Evolutionary conservation across 176 grass and related monocot genomes (phyloP).

Genomic region (Raddia distichophylla): DNA sequence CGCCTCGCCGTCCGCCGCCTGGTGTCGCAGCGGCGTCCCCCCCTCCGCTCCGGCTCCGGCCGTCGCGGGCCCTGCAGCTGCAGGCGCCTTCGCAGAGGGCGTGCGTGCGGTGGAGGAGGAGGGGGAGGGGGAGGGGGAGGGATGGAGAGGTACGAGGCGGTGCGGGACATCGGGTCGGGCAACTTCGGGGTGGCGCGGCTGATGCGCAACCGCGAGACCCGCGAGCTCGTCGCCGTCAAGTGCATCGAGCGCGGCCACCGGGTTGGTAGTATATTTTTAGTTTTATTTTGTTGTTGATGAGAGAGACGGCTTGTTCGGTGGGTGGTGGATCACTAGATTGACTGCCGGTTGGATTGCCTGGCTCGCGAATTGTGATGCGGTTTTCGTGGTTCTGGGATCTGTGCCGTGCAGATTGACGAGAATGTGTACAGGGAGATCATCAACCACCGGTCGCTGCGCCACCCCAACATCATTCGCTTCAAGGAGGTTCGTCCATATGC

Average conservation of each 20-base stretch:
- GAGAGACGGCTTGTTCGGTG: constrained; percentile 12
- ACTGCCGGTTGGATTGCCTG: constrained; percentile 20
- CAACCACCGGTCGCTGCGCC: constrained; percentile 89
- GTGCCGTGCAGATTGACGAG: constrained; percentile 74
- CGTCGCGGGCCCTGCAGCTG: neutral
- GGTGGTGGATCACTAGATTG: constrained; percentile 22
- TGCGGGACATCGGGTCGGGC: constrained; percentile 88
- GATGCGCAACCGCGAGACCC: constrained; percentile 80
- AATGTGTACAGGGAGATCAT: constrained; percentile 97
- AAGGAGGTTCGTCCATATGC: constrained; percentile 64
- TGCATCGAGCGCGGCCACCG: constrained; percentile 79
- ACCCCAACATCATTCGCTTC: constrained; percentile 97
- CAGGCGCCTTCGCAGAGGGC: neutral
- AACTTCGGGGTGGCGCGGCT: constrained; percentile 91
- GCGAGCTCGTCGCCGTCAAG: constrained; percentile 93
- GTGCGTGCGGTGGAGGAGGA: neutral
- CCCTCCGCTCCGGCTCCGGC: constrained; percentile 9
- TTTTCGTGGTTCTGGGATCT: constrained; percentile 35
- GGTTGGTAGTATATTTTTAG: constrained; percentile 37
- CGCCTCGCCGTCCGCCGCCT: neutral
- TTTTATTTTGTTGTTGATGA: neutral
- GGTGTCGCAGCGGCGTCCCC: neutral
- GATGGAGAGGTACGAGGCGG: constrained; percentile 91
- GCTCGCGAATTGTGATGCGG: neutral
- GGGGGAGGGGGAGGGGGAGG: neutral